A percentile compares a stretch with the other conserved stretches of the same genome.
Conservation (phyloP, 768 basidiomycete genomes). For the Termitomyces titanicus region DNA sequence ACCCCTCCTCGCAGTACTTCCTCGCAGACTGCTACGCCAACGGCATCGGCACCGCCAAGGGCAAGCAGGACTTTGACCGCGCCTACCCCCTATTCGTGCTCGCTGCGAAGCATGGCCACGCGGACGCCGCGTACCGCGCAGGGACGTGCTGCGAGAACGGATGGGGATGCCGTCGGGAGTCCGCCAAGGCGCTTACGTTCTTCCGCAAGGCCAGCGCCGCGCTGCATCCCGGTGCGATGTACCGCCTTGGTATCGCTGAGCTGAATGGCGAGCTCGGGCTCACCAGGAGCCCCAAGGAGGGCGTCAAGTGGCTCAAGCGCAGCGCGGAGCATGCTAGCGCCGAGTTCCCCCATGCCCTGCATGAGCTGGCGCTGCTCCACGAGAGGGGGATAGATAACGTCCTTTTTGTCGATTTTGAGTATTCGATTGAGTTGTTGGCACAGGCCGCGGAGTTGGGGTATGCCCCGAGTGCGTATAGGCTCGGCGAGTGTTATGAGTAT, state of each 20-base stretch:
- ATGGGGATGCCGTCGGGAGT: slow-evolving; percentile 95
- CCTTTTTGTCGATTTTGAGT: slow-evolving; percentile 94
- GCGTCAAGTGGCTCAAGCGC: slow-evolving; percentile 97
- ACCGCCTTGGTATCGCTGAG: slow-evolving; percentile 93
- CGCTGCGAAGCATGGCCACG: slow-evolving; percentile 95
- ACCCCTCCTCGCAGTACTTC: slow-evolving; percentile 94
- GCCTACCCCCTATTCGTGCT: slow-evolving; percentile 96
- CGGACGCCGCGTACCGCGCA: slow-evolving; percentile 91
- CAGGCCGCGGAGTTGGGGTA: slow-evolving; percentile 96
- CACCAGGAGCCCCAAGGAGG: slow-evolving; percentile 86
- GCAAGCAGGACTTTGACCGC: slow-evolving; percentile 93
- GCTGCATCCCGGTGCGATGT: slow-evolving; percentile 92
- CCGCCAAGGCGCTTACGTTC: slow-evolving; percentile 87
- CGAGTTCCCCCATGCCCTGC: slow-evolving; percentile 94
- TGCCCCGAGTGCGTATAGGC: slow-evolving; percentile 90
- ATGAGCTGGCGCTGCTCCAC: slow-evolving; percentile 90
- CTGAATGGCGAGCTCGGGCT: slow-evolving; percentile 93
- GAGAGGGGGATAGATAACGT: slow-evolving; percentile 99
- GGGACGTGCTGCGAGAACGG: slow-evolving; percentile 99
- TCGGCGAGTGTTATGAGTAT: slow-evolving; percentile 99
- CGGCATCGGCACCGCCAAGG: slow-evolving; percentile 91
- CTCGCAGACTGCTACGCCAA: slow-evolving; percentile 98
- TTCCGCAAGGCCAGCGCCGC: slow-evolving; percentile 92
- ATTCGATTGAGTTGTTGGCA: slow-evolving; percentile 89
- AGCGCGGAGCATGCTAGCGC: slow-evolving; percentile 93